These are phyloP conservation scores for Diospyros kaki DNA, from an alignment of 148 eudicot genomes.

Conservation along the genomic window DNA sequence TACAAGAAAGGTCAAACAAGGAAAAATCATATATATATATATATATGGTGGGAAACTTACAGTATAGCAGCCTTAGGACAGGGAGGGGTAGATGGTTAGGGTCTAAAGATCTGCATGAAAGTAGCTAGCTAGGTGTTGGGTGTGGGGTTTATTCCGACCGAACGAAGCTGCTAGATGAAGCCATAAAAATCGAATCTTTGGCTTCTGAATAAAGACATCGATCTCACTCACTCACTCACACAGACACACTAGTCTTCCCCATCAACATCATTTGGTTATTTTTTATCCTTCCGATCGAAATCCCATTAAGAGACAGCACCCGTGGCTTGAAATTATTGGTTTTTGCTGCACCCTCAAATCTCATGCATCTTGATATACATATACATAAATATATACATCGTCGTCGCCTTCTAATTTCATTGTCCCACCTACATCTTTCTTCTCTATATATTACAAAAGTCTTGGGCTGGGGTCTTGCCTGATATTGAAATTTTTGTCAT, in stretches of 20 bases:
- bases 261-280: too few species aligned
- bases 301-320: neutral
- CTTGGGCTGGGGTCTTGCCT: too few species aligned
- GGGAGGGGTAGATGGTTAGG: neutral
- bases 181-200: conserved; percentile 7
- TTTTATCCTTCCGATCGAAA: neutral
- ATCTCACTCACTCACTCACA: too few species aligned
- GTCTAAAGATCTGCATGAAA: neutral
- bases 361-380: neutral
- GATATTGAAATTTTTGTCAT: too few species aligned
- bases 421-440: neutral
- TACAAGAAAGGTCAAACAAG: neutral
- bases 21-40: neutral
- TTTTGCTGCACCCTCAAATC: conserved; percentile 14
- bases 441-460: neutral
- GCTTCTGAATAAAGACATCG: neutral
- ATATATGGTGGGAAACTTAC: too few species aligned
- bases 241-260: too few species aligned
- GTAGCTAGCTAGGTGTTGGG: neutral
- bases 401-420: conserved; percentile 3
- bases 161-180: conserved; percentile 4
- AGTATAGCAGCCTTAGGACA: too few species aligned
- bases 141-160: conserved; percentile 21
- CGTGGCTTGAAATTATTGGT: conserved; percentile 24
- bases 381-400: neutral